These are phyloP conservation scores for Fraxinus sp. DNA, from an alignment of 305 asterid species.

Conservation along the genomic window DNA sequence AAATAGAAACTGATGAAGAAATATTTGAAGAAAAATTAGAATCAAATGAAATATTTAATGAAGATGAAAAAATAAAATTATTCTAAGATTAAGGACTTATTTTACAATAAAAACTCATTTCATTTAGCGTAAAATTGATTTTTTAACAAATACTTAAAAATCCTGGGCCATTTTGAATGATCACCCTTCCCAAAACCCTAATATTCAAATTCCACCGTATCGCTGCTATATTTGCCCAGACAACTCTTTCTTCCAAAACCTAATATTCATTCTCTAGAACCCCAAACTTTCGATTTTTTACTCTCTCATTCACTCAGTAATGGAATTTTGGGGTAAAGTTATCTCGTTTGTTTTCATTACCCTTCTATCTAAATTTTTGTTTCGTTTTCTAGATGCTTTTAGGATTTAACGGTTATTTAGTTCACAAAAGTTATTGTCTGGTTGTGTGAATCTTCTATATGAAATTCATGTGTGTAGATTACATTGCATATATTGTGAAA, in stretches of 20 bases:
- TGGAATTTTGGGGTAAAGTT: conserved; percentile 54
- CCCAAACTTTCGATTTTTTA: conserved; percentile 8
- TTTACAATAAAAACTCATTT: too few relatives aligned
- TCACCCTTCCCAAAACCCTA: neutral
- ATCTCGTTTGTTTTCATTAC: neutral
- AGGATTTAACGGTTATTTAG: neutral
- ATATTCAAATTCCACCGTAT: neutral
- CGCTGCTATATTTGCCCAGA: neutral
- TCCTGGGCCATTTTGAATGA: too few relatives aligned
- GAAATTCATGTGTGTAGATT: neutral
- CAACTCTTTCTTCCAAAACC: conserved; percentile 26
- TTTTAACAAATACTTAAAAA: too few relatives aligned
- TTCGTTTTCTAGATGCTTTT: neutral
- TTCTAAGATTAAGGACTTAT: too few relatives aligned
- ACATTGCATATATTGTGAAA: neutral
- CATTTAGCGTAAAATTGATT: too few relatives aligned
- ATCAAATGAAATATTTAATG: too few relatives aligned
- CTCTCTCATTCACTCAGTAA: conserved; percentile 24
- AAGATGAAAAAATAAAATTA: too few relatives aligned
- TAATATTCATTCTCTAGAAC: conserved; percentile 24
- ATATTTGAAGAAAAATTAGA: too few relatives aligned
- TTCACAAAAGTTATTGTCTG: neutral
- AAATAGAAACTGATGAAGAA: too few relatives aligned
- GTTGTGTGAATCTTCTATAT: neutral
- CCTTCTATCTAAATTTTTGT: neutral